A percentile compares a stretch with the other conserved stretches of the same genome.
These are phyloP conservation scores for Leishmania tropica DNA, from an alignment of 208 protist genomes.

Conservation along the genomic window DNA sequence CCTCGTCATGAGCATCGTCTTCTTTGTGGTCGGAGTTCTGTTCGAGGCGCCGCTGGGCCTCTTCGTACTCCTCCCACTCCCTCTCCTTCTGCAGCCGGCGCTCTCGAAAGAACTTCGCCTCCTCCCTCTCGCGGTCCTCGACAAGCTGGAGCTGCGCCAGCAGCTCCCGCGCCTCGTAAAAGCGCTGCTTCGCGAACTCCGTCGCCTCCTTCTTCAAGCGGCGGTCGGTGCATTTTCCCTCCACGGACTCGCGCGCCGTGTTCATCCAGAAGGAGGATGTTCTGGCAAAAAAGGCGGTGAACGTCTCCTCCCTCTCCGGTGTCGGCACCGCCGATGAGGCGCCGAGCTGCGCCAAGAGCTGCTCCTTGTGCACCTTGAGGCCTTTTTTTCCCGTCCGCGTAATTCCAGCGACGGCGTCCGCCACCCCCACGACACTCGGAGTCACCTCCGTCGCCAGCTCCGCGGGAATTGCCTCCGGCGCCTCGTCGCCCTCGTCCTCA, in stretches of 20 bases:
- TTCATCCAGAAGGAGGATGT: conserved; percentile 70
- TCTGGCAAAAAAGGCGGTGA: conserved; percentile 60
- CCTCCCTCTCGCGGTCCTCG: conserved; percentile 79
- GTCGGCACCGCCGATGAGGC: conserved; percentile 67
- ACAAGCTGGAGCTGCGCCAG: conserved; percentile 79
- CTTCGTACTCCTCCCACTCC: conserved; percentile 77
- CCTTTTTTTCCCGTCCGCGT: conserved; percentile 81
- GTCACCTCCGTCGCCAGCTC: conserved; percentile 71
- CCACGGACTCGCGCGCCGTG: conserved; percentile 67
- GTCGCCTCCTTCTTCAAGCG: conserved; percentile 37
- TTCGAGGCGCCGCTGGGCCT: conserved; percentile 34
- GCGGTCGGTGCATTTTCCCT: conserved; percentile 24
- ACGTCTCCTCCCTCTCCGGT: conserved; percentile 56
- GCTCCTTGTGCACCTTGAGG: conserved; percentile 88
- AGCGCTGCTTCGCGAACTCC: conserved; percentile 63
- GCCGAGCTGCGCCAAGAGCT: conserved; percentile 79
- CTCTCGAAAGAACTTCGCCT: conserved; percentile 79
- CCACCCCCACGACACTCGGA: conserved; percentile 35
- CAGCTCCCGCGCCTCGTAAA: conserved; percentile 70
- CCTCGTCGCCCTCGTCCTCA: conserved; percentile 68
- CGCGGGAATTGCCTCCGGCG: conserved; percentile 73
- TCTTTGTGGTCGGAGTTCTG: conserved; percentile 2
- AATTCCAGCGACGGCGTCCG: conserved; percentile 40
- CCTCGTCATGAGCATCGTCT: conserved; percentile 18
- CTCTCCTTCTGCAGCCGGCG: conserved; percentile 69